Evolutionary conservation across 495 filamentous ascomycete genomes (phyloP).

Genomic region (Staphylotrichum tortipilum): DNA sequence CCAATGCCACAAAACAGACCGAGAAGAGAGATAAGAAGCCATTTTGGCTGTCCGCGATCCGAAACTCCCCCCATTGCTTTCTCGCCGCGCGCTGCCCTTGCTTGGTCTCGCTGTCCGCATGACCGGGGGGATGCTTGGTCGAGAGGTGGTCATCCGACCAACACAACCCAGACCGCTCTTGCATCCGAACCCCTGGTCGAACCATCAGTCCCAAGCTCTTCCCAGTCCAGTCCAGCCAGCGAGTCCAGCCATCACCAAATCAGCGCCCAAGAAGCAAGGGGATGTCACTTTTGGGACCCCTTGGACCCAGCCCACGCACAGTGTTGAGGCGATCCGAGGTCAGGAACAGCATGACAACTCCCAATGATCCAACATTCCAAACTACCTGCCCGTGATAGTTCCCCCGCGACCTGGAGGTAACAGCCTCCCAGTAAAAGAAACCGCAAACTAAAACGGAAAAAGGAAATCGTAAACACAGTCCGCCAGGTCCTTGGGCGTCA

Average conservation of each 20-base stretch:
- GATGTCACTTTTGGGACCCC: no score
- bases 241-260: neutral
- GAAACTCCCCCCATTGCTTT: neutral
- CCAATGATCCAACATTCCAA: no score
- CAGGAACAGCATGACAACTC: no score
- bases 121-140: neutral
- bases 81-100: neutral
- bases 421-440: neutral
- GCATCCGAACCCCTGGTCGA: neutral
- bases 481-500: slow-evolving; percentile 5
- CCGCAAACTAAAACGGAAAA: neutral
- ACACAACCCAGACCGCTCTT: neutral
- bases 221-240: no score
- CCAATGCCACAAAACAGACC: neutral
- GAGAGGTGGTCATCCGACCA: neutral
- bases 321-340: neutral
- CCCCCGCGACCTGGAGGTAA: neutral
- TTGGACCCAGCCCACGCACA: neutral
- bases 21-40: no score
- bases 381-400: neutral
- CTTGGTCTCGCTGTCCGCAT: no score
- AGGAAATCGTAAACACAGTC: slow-evolving; percentile 13
- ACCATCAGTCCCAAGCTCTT: neutral
- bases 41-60: neutral
- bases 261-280: no score